phyloP scores from a whole-genome alignment of 139 green algal genomes.

The Nannochloris sp. region DNA sequence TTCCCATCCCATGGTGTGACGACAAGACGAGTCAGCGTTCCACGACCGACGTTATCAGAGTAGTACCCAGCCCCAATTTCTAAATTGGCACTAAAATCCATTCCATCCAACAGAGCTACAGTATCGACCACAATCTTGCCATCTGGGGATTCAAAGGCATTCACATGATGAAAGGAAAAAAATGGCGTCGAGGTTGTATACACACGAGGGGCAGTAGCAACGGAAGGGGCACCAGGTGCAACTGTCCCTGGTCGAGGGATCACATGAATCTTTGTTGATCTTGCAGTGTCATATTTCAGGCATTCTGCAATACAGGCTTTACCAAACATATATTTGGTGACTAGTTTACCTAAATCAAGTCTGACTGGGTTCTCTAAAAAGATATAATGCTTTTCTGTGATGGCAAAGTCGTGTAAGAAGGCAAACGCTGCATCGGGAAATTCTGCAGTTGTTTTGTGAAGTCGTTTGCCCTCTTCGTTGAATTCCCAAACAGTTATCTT shows the following conservation, averaged over 20 bases:
- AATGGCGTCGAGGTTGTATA: constrained; percentile 10
- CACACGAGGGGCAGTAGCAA: not conserved
- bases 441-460: constrained; percentile 1
- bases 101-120: constrained; percentile 12
- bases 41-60: constrained; percentile 13
- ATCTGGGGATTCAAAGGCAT: constrained; percentile 19
- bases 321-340: constrained; percentile 33
- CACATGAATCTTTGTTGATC: constrained; percentile 30
- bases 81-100: constrained; percentile 23
- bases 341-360: constrained; percentile 33
- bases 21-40: constrained; percentile 24
- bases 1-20: constrained; percentile 9
- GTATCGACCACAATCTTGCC: constrained; percentile 29
- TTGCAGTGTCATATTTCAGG: constrained; percentile 14
- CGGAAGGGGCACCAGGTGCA: not conserved
- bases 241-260: constrained; percentile 22
- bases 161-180: constrained; percentile 28
- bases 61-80: constrained; percentile 10
- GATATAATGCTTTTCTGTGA: constrained; percentile 48
- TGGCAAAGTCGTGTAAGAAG: constrained; percentile 45
- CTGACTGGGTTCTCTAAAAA: constrained; percentile 40
- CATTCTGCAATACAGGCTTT: constrained; percentile 45
- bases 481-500: constrained; percentile 33
- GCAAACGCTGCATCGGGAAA: constrained; percentile 32
- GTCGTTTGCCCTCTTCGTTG: constrained; percentile 11